Conservation (phyloP, 1,284 basidiomycete species). For the Takashimella tepidaria region DNA sequence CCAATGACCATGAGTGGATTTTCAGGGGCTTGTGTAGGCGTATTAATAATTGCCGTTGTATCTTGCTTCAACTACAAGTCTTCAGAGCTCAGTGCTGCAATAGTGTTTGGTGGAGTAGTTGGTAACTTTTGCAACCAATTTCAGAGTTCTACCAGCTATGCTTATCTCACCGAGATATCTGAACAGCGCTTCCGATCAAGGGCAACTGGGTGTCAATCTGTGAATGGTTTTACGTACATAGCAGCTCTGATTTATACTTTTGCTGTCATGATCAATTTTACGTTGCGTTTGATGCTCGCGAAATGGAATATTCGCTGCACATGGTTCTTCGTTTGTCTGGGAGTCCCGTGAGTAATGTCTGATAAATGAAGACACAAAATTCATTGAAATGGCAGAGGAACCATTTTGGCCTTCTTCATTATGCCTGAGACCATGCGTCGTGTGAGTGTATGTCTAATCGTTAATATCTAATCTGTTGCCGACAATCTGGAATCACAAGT, state of each 20-base stretch:
- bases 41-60: constrained; percentile 8
- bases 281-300: constrained; percentile 25
- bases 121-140: constrained; percentile 27
- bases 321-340: constrained; percentile 20
- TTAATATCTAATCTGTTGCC: neutral
- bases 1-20: constrained; percentile 9
- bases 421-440: neutral
- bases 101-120: constrained; percentile 11
- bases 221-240: constrained; percentile 2
- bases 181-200: constrained; percentile 18
- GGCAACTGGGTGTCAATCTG: constrained; percentile 22
- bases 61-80: constrained; percentile 4
- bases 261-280: constrained; percentile 24
- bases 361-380: neutral
- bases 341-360: constrained; percentile 19
- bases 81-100: neutral
- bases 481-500: neutral
- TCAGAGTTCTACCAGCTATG: constrained; percentile 21
- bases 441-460: neutral
- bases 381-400: neutral
- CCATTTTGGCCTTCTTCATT: constrained; percentile 1
- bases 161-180: constrained; percentile 25
- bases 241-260: constrained; percentile 5
- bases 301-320: constrained; percentile 24
- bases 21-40: neutral